Base-by-base conservation (phyloP, 192 early-diverging fungal species). In the Coemansia sp. region DNA sequence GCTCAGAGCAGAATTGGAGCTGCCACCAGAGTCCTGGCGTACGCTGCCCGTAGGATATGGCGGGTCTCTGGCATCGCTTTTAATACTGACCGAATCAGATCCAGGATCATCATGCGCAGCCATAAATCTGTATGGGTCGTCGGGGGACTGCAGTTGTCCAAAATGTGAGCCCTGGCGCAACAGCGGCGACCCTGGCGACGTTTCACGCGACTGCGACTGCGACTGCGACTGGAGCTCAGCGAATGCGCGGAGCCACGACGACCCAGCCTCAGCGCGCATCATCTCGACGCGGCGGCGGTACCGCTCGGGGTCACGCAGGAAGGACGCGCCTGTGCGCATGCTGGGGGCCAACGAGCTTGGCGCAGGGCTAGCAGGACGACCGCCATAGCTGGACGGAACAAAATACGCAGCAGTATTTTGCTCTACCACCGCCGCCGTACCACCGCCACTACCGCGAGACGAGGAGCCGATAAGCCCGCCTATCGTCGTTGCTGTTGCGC, bases 261-360 rank as follows among this genome's bases (percentile, higher is more conserved):
- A 71, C 3, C 80, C 80, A 1, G 80, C 80, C 46, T 82, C 80
- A 0, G 80, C 80, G 4, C 80, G 74, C 74, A 82, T 82, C 72
- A 77, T 71, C 71, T 82, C 80, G 20, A 82, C 75, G 11, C 66
- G 63, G 4, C 75, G 64, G n/a, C 80, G 75, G 63, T 74, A 82
- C 23, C 71, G 52, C 60, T 82, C 80, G 1, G 80, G 80, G 45
- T 82, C 80, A 2, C 66, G 67, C n/a, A 53, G 23, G 9, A 52
- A 63, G n/a, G 29, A 45, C 17, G 38, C 33, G 17, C 64, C 48
- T 38, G 58, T 68, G 40, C 74, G 74, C 23, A 71, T 29, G 58
- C 75, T 76, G 34, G 60, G 46, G 10, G 66, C 63, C 13, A 61
- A 11, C 11, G 42, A 59, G 61, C 73, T 73, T 1, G 70, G 65